These are phyloP conservation scores for Fusarium globosum DNA, from an alignment of 2,329 filamentous ascomycete species.

Conservation along the genomic window DNA sequence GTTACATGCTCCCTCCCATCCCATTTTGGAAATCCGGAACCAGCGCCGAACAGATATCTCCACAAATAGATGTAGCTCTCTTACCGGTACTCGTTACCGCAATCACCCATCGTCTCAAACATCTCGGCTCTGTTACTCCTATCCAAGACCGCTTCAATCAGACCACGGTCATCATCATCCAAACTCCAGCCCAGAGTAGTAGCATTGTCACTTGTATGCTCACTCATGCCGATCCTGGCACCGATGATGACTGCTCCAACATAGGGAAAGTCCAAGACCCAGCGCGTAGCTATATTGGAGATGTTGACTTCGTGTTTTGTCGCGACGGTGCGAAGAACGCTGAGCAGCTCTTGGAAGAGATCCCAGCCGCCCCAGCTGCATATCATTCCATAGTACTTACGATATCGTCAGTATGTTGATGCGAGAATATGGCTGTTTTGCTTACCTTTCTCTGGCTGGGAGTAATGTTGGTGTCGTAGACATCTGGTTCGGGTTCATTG, in stretches of 20 bases:
- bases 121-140: neutral
- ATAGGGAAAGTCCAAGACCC: neutral
- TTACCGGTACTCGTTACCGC: neutral
- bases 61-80: rapidly evolving
- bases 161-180: neutral
- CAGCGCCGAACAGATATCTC: neutral
- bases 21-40: neutral
- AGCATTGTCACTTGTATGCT: neutral
- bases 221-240: neutral
- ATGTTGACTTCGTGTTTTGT: neutral
- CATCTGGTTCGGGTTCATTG: neutral
- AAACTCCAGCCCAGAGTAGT: neutral
- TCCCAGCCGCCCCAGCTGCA: neutral
- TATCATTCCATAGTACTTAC: neutral
- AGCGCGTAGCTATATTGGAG: neutral
- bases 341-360: neutral
- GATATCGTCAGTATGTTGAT: rapidly evolving
- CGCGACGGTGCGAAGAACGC: neutral
- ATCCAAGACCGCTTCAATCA: neutral
- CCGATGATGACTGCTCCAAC: neutral
- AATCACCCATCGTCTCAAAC: neutral
- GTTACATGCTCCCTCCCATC: neutral
- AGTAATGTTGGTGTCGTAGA: neutral
- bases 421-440: rapidly evolving
- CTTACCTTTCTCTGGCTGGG: slow-evolving; percentile 1